Evolutionary conservation across 1,139 yeast genomes (phyloP), one percentile per base, ranked within the genome.

Genomic region (Taiozyma sp.): DNA sequence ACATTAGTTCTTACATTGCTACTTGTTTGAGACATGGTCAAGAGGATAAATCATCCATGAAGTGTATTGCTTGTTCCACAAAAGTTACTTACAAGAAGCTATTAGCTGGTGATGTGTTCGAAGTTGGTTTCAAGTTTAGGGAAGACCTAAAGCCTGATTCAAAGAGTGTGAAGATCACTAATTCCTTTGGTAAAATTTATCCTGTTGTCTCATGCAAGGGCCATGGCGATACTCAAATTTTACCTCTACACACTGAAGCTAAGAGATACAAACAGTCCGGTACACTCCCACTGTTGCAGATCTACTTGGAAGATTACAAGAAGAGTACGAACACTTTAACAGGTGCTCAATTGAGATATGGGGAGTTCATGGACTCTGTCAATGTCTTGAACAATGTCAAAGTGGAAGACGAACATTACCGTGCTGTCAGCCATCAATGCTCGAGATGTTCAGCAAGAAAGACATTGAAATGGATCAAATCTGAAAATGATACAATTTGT

Each of bases 161-260:
- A n/a, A 61, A 52, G 42, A 69, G 64, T 50, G 60, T 77, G 5
- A 71, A 64, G 8, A 67, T 64, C 4, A 52, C 55, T 2, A 53
- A 54, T 24, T 29, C 52, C 1, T 43, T 48, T n/a, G 84, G 84
- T 0, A 71, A 61, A 43, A 65, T 80, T 30, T 65, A 59, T 36
- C 83, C 83, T 1, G 65, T 69, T 4, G 56, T 79, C 14, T 57
- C 70, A 3, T 81, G 87, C 57, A 68, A 73, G 1, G 62, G 65
- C 5, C 84, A 80, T 61, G 56, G 51, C 8, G 56, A 53, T 6
- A 19, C 55, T 58, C 3, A 51, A 6, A 57, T 67, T 32, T 56
- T 64, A 19, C 51, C 65, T 0, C 63, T 74, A 43, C 61, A 73
- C 44, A 62, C 73, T 1, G 57, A 67, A 3, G 81, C 76, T 12